phyloP scores from a whole-genome alignment of 805 yeast genomes.

The Candida ponderosae region DNA sequence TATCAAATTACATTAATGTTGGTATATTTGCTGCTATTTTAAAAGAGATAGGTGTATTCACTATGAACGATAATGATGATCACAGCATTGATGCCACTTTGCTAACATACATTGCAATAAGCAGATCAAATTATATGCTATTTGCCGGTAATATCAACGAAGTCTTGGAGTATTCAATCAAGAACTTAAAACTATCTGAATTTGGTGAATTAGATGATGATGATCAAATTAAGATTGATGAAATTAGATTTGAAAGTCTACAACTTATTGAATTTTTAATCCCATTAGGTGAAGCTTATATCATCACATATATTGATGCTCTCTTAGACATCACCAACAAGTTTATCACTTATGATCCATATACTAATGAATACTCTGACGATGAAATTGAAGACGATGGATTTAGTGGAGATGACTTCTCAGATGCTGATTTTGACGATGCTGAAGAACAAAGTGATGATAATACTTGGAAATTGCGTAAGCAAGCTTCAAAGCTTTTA shows the following conservation, averaged over 20 bases:
- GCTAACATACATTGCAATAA: constrained; percentile 16
- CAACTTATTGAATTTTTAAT: constrained; percentile 30
- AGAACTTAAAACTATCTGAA: constrained; percentile 20
- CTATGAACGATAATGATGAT: constrained; percentile 13
- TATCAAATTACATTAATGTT: constrained; percentile 23
- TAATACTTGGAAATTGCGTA: constrained; percentile 56
- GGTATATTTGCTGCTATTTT: constrained; percentile 17
- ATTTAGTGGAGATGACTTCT: constrained; percentile 38
- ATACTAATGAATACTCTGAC: constrained; percentile 24
- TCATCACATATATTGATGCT: constrained; percentile 19
- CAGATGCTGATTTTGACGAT: constrained; percentile 32
- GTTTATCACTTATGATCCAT: constrained; percentile 40
- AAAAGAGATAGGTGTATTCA: constrained; percentile 10
- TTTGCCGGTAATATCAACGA: constrained; percentile 13
- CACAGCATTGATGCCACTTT: constrained; percentile 13
- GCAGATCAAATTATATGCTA: constrained; percentile 20
- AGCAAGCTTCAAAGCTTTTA: constrained; percentile 38
- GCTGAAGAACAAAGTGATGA: constrained; percentile 37
- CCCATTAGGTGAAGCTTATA: constrained; percentile 28
- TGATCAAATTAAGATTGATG: constrained; percentile 32
- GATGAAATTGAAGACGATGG: constrained; percentile 23
- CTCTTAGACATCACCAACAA: constrained; percentile 21
- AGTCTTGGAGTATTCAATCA: constrained; percentile 15
- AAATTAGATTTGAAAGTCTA: constrained; percentile 43
- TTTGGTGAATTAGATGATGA: constrained; percentile 25